Base-by-base conservation (phyloP, 768 basidiomycete species). In the Albatrellus ellisii region DNA sequence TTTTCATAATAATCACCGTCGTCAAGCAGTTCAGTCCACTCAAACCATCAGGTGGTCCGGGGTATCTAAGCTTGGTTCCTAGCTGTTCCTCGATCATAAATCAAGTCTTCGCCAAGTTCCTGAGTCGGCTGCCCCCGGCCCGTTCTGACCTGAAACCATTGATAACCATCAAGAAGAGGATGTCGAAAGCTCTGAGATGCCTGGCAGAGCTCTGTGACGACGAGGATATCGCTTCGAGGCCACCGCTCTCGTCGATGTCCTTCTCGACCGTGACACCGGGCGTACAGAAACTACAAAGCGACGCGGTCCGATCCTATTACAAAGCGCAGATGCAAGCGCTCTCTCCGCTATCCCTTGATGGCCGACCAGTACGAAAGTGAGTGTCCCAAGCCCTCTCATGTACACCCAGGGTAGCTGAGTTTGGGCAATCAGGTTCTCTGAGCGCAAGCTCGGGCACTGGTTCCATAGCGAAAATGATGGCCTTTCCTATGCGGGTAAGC, bases 251-350 rank as follows among this genome's bases (percentile, higher is more conserved):
- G 4, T 62, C 75, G 1, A 61, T 85, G 38, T 83, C 80, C 6
- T 86, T 86, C 52, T 79, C 71, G 9, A 75, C 75, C 49, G 64
- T 80, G 25, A 48, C 76, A 0, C 61, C 62, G 7, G 74, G 77
- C 4, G 59, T 71, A 6, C 56, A 69, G 21, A 61, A 67, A 54
- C 65, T 60, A 12, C 81, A 85, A 53, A 58, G 60, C 0, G 71
- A 75, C 20, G 55, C 62, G 26, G 55, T 80, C 41, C 55, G 51
- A 32, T 59, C 63, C 29, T 79, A 75, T 44, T 56, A 58, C 10
- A 67, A 64, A 39, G 70, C 67, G 17, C 51, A 66, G 17, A 54
- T 61, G 4, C 53, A 55, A 1, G 70, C 75, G 3, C 77, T 77
- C 44, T 68, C 69, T 31, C 79, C 82, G 0, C 57, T 77, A 1